Percentiles rank a stretch among this genome's conserved stretches.
Evolutionary conservation across 108 stramenopile species (phyloP).

Genomic region (Halocafeteria seosinensis): DNA sequence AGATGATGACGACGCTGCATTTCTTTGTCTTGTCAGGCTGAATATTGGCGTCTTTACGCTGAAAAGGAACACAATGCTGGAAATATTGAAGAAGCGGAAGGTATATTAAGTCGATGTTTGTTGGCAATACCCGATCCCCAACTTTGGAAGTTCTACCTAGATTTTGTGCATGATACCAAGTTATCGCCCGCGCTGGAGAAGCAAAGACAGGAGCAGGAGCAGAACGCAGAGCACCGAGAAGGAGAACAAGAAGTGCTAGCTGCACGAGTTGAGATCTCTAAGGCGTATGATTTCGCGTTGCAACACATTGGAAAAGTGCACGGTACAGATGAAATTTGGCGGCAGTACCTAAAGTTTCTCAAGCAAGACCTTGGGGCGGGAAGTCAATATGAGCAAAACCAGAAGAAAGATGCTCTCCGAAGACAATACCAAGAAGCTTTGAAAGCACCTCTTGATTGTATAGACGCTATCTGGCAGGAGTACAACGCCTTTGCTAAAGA

Average conservation of each 20-base stretch:
- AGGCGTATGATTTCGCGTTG: not conserved
- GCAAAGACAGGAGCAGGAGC: not conserved
- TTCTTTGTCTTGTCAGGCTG: not conserved
- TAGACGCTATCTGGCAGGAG: not conserved
- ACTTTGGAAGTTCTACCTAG: not conserved
- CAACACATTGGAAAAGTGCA: not conserved
- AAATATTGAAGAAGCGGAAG: not conserved
- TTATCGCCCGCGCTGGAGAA: not conserved
- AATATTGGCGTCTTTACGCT: not conserved
- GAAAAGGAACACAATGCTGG: not conserved
- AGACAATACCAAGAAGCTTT: not conserved
- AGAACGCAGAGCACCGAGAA: not conserved
- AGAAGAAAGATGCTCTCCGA: not conserved
- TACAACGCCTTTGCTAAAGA: not conserved
- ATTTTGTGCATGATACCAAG: not conserved
- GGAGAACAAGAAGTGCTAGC: not conserved
- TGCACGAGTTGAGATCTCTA: not conserved
- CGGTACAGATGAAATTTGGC: not conserved
- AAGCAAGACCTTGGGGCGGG: not conserved
- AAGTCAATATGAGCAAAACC: not conserved
- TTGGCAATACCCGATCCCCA: not conserved
- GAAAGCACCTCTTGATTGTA: not conserved
- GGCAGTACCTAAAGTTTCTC: not conserved
- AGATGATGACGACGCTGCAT: not conserved
- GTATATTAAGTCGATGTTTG: not conserved